phyloP scores from a whole-genome alignment of 2,329 filamentous ascomycete species.

The Pseudofabraea citricarpa region DNA sequence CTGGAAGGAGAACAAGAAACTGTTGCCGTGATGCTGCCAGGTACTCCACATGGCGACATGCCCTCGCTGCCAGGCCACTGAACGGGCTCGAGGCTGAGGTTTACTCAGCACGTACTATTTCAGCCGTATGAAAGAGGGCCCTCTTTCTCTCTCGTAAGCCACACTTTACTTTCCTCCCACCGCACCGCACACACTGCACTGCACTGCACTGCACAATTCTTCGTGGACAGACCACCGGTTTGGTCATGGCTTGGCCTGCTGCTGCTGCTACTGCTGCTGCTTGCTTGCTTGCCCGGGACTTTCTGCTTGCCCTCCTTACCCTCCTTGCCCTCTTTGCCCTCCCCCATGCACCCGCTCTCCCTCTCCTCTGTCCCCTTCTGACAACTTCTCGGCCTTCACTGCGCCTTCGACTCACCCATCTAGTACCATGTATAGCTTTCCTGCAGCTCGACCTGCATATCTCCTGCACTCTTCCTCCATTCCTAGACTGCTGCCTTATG shows the following conservation, averaged over 20 bases:
- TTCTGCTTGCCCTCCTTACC: slow-evolving; percentile 6
- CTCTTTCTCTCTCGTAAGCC: slow-evolving; percentile 10
- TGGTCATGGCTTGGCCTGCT: slow-evolving; percentile 9
- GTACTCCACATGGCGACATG: too few relatives aligned
- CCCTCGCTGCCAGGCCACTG: too few relatives aligned
- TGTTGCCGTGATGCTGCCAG: too few relatives aligned
- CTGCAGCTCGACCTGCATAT: slow-evolving; percentile 26
- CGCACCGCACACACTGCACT: not conserved
- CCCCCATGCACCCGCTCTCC: not conserved
- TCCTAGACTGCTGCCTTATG: slow-evolving; percentile 23
- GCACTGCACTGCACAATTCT: not conserved
- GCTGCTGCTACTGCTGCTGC: not conserved
- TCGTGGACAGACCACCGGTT: slow-evolving; percentile 21
- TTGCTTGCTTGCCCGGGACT: slow-evolving; percentile 4
- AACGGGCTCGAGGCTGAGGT: slow-evolving; percentile 24
- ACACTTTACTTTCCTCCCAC: not conserved
- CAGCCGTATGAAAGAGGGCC: slow-evolving; percentile 16
- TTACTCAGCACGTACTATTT: slow-evolving; percentile 23
- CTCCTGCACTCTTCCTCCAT: slow-evolving; percentile 15
- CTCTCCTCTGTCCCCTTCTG: not conserved
- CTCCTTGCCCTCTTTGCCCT: slow-evolving; percentile 7
- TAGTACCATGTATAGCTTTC: slow-evolving; percentile 12
- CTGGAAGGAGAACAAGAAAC: slow-evolving; percentile 5
- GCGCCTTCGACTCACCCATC: slow-evolving; percentile 20
- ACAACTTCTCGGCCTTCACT: slow-evolving; percentile 5